Base-by-base conservation (phyloP, 23 red algal genomes). In the Agarophyton chilense region DNA sequence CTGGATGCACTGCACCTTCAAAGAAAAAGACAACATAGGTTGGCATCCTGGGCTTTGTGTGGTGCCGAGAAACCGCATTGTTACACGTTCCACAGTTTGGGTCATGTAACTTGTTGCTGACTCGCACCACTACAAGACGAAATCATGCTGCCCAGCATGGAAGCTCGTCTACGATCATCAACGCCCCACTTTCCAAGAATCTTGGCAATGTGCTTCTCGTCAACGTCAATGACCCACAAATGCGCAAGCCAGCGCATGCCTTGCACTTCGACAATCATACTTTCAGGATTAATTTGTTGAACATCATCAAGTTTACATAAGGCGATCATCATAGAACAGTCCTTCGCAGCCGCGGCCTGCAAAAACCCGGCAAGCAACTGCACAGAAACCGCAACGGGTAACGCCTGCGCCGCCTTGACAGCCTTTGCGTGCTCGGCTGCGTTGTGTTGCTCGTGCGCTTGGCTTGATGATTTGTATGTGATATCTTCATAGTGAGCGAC, bases 251-350 rank as follows among this genome's bases (percentile, higher is more conserved):
- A 89, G 19, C 24, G 18, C 14, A 56, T 29, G 31, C 85, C 85
- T 7, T 89, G 63, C 8, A 78, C 85, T 26, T 58, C 53, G 11
- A 66, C 67, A 78, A 47, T 28, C 43, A 65, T 45, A 21, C 36
- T 38, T 45, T 77, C 53, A 53, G 51, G 17, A 26, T 25, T 46
- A 19, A 36, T 45, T 12, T 28, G 21, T 62, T 74, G 49, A 4
- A 47, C 67, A 11, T 77, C 67, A 43, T 74, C 52, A 53, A 35
- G 33, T 44, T 35, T 66, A 54, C 85, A 89, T 52, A 89, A 22
- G 17, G 85, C 67, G 18, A 89, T 79, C 40, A 89, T 78, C 21
- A 89, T 62, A 26, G 85, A 89, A 38, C 85, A 89, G 32, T 89
- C 85, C 39, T 57, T 77, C 2, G 85, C 85, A 26, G 71, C 68